Conservation (phyloP, 1,284 basidiomycete species). For the Chalciporus sp. region DNA sequence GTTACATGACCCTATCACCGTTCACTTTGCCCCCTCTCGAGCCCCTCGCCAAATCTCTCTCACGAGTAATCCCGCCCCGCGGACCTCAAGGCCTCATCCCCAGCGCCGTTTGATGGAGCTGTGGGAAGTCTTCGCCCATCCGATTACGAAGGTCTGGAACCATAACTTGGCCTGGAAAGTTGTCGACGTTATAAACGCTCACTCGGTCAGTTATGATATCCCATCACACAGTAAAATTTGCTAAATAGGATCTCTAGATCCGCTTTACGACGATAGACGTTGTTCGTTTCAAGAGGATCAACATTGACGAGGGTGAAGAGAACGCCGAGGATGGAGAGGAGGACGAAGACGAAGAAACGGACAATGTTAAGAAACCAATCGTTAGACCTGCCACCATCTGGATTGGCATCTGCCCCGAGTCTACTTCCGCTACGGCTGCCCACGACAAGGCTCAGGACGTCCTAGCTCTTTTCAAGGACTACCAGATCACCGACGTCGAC, state of each 20-base stretch:
- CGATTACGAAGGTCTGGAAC: slow-evolving; percentile 12
- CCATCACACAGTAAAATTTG: slow-evolving; percentile 7
- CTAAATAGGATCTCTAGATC: slow-evolving; percentile 1
- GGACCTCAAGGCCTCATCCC: slow-evolving; percentile 24
- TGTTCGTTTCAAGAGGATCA: not conserved
- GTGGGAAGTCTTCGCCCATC: slow-evolving; percentile 23
- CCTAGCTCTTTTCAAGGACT: slow-evolving; percentile 17
- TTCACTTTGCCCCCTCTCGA: no score
- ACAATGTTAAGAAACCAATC: slow-evolving; percentile 16
- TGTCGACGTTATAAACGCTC: slow-evolving; percentile 25
- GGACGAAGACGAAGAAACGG: slow-evolving; percentile 2
- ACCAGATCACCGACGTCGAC: slow-evolving; percentile 29
- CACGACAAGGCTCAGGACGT: slow-evolving; percentile 20
- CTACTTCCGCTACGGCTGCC: slow-evolving; percentile 23
- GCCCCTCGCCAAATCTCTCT: no score
- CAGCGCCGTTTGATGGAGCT: slow-evolving; percentile 28
- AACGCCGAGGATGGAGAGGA: not conserved
- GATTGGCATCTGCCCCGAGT: slow-evolving; percentile 30
- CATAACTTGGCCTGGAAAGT: slow-evolving; percentile 27
- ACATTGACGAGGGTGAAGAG: no score
- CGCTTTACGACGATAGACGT: no score
- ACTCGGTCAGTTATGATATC: slow-evolving; percentile 12
- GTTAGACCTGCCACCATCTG: slow-evolving; percentile 27
- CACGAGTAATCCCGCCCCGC: slow-evolving; percentile 11
- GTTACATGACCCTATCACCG: no score